Conservation (phyloP, 345 rosid species). For the Physaria fendleri region DNA sequence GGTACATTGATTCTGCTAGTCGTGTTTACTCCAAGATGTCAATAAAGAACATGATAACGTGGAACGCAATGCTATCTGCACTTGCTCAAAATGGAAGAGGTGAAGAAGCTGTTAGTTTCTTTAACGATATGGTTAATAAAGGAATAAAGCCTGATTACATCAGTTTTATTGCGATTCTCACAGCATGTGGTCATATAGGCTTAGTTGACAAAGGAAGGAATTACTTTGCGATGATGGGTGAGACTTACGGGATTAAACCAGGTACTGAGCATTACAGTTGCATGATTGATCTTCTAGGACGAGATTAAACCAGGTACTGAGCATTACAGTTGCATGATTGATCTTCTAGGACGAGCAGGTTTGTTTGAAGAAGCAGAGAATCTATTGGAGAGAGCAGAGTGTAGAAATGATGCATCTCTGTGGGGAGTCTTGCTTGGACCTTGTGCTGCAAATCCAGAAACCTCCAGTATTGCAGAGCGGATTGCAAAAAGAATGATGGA, state of each 20-base stretch:
- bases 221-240: conserved; percentile 48
- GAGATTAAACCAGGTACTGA: conserved; percentile 63
- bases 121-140: conserved; percentile 45
- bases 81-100: conserved; percentile 87
- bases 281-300: conserved; percentile 85
- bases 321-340: conserved; percentile 89
- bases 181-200: conserved; percentile 81
- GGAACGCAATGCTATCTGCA: conserved; percentile 83
- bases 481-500: conserved; percentile 69
- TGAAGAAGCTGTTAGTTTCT: conserved; percentile 53
- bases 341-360: conserved; percentile 86
- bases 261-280: conserved; percentile 80
- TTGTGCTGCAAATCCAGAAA: conserved; percentile 44
- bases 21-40: conserved; percentile 45
- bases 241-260: conserved; percentile 50
- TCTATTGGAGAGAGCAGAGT: conserved; percentile 56
- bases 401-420: conserved; percentile 55
- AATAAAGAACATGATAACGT: conserved; percentile 56
- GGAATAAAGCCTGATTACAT: conserved; percentile 69
- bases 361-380: conserved; percentile 75
- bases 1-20: too few species aligned
- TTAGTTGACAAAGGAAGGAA: conserved; percentile 58
- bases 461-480: conserved; percentile 57
- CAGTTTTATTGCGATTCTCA: conserved; percentile 76
- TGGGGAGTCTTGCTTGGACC: conserved; percentile 94